phyloP scores from a whole-genome alignment of 208 protist genomes.

The Plasmodiophora brassicae region DNA sequence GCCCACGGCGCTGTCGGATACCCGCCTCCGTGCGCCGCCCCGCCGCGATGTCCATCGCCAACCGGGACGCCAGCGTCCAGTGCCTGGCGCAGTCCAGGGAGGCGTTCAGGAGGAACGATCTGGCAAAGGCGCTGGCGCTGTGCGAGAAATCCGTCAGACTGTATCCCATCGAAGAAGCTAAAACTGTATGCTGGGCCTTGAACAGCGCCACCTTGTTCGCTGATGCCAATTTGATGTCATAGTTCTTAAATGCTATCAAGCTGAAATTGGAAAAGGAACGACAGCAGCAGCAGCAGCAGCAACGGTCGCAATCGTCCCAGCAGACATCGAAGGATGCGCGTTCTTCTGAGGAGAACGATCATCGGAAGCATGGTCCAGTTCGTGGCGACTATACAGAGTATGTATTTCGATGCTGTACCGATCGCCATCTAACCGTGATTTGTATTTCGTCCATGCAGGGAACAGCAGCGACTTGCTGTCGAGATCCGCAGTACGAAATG shows the following conservation, averaged over 20 bases:
- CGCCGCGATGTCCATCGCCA: not conserved
- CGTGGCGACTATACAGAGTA: slow-evolving; percentile 17
- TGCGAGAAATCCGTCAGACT: slow-evolving; percentile 21
- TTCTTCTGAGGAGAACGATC: not conserved
- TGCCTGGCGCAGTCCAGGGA: not conserved
- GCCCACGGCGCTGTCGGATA: no score
- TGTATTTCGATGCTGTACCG: not conserved
- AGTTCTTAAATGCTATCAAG: not conserved
- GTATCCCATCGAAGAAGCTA: not conserved
- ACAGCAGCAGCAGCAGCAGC: not conserved
- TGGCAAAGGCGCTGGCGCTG: not conserved
- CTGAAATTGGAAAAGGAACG: not conserved
- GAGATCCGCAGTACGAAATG: not conserved
- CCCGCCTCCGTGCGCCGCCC: not conserved
- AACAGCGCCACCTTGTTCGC: no score
- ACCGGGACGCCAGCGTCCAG: not conserved
- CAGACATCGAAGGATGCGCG: not conserved
- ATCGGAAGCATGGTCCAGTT: not conserved
- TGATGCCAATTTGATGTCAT: no score
- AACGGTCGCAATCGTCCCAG: not conserved
- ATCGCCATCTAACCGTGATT: not conserved
- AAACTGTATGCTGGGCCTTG: not conserved
- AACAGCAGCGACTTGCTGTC: not conserved
- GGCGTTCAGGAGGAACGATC: not conserved
- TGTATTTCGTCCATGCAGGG: not conserved